phyloP scores from a whole-genome alignment of 2,329 filamentous ascomycete species.

The Sclerotinia trifoliorum region DNA sequence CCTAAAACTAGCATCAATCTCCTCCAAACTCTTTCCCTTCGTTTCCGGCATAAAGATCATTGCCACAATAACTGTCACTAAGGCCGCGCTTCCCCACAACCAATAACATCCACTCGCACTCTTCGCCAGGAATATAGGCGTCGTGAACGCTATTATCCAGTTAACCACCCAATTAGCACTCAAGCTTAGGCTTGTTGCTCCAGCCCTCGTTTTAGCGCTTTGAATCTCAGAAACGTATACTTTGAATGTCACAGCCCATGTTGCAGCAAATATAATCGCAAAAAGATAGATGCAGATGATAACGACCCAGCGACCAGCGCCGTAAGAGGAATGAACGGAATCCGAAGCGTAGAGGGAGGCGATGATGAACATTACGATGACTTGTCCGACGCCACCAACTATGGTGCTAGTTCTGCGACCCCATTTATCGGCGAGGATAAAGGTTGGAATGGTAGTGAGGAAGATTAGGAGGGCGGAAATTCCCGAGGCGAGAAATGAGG shows the following conservation, averaged over 20 bases:
- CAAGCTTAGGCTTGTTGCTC: constrained; percentile 52
- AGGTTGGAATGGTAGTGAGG: constrained; percentile 54
- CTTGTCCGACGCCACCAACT: constrained; percentile 51
- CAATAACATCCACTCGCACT: constrained; percentile 36
- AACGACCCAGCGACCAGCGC: constrained; percentile 50
- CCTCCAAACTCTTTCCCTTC: constrained; percentile 31
- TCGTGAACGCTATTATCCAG: constrained; percentile 40
- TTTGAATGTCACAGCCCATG: constrained; percentile 56
- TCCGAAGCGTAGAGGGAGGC: constrained; percentile 52
- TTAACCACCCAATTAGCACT: constrained; percentile 45
- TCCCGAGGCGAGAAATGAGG: constrained; percentile 60
- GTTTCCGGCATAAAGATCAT: constrained; percentile 39
- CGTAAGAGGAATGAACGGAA: constrained; percentile 43
- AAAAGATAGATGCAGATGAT: constrained; percentile 52
- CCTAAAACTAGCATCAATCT: constrained; percentile 32
- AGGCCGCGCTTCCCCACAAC: constrained; percentile 44
- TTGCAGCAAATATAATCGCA: constrained; percentile 46
- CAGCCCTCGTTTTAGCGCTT: constrained; percentile 53
- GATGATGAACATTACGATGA: constrained; percentile 53
- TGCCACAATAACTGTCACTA: constrained; percentile 28
- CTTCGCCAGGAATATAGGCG: constrained; percentile 37
- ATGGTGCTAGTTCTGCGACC: constrained; percentile 55
- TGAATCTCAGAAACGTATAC: constrained; percentile 61
- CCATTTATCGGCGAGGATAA: constrained; percentile 57
- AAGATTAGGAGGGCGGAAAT: constrained; percentile 60